Conservation (phyloP, 768 basidiomycete genomes). For the Tylopilus subfusipes region DNA sequence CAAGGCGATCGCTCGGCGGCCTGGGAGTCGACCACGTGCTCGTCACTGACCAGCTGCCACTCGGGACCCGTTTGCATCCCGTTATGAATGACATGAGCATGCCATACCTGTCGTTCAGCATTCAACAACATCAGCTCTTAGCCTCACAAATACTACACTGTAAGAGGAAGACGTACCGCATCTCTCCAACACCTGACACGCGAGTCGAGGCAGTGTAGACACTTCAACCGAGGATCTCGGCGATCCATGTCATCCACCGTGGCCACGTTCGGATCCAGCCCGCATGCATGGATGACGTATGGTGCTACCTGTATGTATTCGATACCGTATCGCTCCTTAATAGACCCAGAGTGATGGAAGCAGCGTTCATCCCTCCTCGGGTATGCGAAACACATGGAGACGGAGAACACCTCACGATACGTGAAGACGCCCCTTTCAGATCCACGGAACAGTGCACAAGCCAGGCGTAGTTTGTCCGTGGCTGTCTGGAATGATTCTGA, state of each 20-base stretch:
- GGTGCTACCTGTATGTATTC: background rate
- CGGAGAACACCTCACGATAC: background rate
- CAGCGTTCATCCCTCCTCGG: too few relatives aligned
- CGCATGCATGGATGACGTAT: conserved; percentile 3
- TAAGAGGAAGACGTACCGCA: conserved; percentile 4
- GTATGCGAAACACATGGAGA: too few relatives aligned
- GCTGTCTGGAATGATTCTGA: background rate
- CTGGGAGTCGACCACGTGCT: background rate
- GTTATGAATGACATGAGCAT: background rate
- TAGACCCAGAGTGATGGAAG: background rate
- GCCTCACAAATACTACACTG: background rate
- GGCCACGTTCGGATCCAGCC: conserved; percentile 5
- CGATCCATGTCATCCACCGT: conserved; percentile 11
- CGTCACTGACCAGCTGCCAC: background rate
- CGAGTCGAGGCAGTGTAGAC: background rate
- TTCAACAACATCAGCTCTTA: too few relatives aligned
- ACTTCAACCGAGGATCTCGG: conserved; percentile 2
- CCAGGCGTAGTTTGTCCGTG: conserved; percentile 2
- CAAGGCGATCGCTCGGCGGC: background rate
- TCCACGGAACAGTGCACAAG: conserved; percentile 8
- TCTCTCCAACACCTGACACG: conserved; percentile 8
- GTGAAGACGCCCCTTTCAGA: background rate
- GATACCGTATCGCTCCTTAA: background rate
- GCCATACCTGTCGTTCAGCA: background rate
- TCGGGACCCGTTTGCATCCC: background rate